Evolutionary conservation across 176 grass and related monocot genomes (phyloP).

Genomic region (Carex cristatella): DNA sequence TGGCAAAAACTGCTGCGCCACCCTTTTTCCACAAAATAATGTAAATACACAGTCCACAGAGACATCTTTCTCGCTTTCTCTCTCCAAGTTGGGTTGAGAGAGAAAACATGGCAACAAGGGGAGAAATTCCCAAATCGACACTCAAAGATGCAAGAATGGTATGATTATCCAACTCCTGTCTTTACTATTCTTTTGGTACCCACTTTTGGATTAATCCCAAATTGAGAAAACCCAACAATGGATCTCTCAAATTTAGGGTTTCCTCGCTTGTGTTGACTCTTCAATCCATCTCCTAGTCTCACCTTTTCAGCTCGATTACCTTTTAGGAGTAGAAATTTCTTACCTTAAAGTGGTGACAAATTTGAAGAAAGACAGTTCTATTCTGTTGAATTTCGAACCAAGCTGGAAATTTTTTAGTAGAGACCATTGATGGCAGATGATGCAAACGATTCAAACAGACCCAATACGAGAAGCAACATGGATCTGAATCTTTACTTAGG

Average conservation of each 20-base stretch:
- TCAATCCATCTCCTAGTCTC: not conserved
- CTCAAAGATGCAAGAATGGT: not conserved
- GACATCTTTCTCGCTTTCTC: not conserved
- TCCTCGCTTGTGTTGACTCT: not conserved
- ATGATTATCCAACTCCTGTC: not conserved
- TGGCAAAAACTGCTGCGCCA: not conserved
- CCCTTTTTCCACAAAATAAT: not conserved
- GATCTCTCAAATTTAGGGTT: not conserved
- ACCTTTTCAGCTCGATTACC: not conserved
- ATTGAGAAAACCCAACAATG: not conserved
- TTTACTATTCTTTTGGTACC: not conserved
- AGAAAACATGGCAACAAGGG: not conserved
- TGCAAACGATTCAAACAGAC: slow-evolving; percentile 3
- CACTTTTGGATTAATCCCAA: not conserved
- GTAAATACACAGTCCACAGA: not conserved
- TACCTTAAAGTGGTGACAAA: not conserved
- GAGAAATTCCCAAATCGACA: not conserved
- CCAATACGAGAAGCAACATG: slow-evolving; percentile 55
- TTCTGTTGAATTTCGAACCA: not conserved
- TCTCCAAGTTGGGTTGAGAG: not conserved
- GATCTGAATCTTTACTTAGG: slow-evolving; percentile 99
- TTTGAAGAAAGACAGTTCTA: not conserved
- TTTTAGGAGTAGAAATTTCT: not conserved
- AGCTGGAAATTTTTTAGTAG: not conserved
- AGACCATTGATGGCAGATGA: slow-evolving; percentile 23